These are phyloP conservation scores for Fonsecaea multimorphosa DNA, from an alignment of 2,329 filamentous ascomycete species.

Conservation along the genomic window DNA sequence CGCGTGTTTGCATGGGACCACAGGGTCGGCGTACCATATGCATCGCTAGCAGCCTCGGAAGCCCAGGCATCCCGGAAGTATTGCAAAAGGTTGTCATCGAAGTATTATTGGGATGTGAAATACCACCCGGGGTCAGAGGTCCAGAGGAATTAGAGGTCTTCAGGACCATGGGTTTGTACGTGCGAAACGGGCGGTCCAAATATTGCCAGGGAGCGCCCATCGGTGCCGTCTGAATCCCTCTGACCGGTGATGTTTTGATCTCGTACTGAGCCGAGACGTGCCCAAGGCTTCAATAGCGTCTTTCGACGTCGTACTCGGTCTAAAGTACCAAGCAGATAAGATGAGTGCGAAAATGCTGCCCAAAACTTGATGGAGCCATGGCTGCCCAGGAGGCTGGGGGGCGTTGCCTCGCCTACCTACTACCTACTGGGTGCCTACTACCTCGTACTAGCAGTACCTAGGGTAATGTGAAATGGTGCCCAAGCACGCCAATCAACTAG, in stretches of 20 bases:
- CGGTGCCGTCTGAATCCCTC: not conserved
- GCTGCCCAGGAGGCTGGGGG: conserved; percentile 5
- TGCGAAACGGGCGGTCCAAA: not conserved
- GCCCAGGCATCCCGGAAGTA: not conserved
- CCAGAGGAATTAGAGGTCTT: not conserved
- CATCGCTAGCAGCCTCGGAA: not conserved
- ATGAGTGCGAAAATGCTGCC: conserved; percentile 6
- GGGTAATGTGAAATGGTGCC: conserved; percentile 1
- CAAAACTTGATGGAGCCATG: conserved; percentile 6
- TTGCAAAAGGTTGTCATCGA: not conserved
- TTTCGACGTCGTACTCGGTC: too few relatives aligned
- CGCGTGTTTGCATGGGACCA: not conserved
- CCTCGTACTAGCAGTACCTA: too few relatives aligned
- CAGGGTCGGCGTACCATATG: not conserved
- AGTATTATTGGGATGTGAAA: not conserved
- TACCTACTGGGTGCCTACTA: too few relatives aligned
- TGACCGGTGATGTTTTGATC: not conserved
- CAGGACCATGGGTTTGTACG: not conserved
- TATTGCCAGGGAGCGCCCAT: not conserved
- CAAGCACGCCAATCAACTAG: conserved; percentile 17
- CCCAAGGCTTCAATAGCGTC: not conserved
- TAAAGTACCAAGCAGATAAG: conserved; percentile 11
- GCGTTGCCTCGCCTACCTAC: not conserved
- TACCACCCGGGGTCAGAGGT: not conserved
- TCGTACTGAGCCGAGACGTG: not conserved